phyloP scores from a whole-genome alignment of 2,329 filamentous ascomycete species.

The Clarireedia homoeocarpa region DNA sequence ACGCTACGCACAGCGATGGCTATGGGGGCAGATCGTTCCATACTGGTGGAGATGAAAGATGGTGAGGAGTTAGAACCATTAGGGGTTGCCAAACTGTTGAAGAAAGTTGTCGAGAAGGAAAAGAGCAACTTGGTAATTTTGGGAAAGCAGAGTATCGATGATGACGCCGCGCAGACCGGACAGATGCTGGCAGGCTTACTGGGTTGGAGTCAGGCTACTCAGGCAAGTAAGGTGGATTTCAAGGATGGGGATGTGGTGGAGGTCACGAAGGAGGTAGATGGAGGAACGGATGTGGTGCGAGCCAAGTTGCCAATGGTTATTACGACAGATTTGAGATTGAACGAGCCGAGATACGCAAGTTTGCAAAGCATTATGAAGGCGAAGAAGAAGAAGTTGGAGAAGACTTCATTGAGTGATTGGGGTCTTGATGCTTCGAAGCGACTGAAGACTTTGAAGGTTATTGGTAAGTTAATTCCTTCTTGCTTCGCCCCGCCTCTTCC shows the following conservation, averaged over 20 bases:
- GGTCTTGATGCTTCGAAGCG: slow-evolving; percentile 67
- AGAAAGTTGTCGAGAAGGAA: slow-evolving; percentile 72
- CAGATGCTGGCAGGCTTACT: slow-evolving; percentile 94
- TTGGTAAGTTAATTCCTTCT: slow-evolving; percentile 45
- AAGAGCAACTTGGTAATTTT: slow-evolving; percentile 86
- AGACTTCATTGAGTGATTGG: slow-evolving; percentile 79
- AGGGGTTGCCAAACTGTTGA: slow-evolving; percentile 83
- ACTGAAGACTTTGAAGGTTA: slow-evolving; percentile 85
- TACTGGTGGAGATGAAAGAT: slow-evolving; percentile 78
- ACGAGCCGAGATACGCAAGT: slow-evolving; percentile 90
- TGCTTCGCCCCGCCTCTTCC: neutral
- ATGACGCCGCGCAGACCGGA: slow-evolving; percentile 90
- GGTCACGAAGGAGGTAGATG: slow-evolving; percentile 90
- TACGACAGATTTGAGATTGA: slow-evolving; percentile 88
- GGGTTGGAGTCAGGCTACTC: slow-evolving; percentile 90
- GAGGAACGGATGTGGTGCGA: slow-evolving; percentile 82
- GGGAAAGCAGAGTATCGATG: slow-evolving; percentile 97
- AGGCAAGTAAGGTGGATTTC: slow-evolving; percentile 79
- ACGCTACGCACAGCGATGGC: slow-evolving; percentile 94
- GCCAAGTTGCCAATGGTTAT: slow-evolving; percentile 86
- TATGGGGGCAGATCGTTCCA: slow-evolving; percentile 89
- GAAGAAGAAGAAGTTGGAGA: slow-evolving; percentile 98
- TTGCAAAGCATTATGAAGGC: slow-evolving; percentile 99
- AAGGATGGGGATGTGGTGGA: slow-evolving; percentile 58
- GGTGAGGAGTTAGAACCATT: slow-evolving; percentile 78